Evolutionary conservation across 2,329 filamentous ascomycete genomes (phyloP).

Genomic region (Penicillium sp.): DNA sequence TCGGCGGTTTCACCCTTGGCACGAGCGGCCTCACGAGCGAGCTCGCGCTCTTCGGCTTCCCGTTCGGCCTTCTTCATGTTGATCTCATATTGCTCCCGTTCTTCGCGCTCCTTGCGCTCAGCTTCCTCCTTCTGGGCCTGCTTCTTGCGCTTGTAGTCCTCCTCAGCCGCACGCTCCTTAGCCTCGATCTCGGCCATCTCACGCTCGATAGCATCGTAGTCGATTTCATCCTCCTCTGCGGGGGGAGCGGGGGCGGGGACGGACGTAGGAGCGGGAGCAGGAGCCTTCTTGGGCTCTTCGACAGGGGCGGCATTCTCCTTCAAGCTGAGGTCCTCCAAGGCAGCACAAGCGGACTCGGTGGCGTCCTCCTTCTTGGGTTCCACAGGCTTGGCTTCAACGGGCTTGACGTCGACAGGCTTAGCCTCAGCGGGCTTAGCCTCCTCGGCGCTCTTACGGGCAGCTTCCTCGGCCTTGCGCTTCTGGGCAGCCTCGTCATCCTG

Average conservation of each 20-base stretch:
- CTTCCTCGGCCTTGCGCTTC: constrained; percentile 56
- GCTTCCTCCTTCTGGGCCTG: constrained; percentile 71
- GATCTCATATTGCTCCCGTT: constrained; percentile 51
- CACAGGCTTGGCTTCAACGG: constrained; percentile 40
- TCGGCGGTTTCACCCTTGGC: constrained; percentile 46
- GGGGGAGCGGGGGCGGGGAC: constrained; percentile 36
- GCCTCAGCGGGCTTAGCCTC: constrained; percentile 50
- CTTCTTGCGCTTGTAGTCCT: constrained; percentile 71
- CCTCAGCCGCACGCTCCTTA: constrained; percentile 53
- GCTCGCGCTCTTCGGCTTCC: constrained; percentile 56
- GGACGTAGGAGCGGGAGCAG: constrained; percentile 35
- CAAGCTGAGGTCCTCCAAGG: constrained; percentile 39
- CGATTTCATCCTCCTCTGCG: constrained; percentile 51
- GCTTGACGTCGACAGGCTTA: constrained; percentile 44
- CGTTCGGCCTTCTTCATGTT: constrained; percentile 57
- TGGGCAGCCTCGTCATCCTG: constrained; percentile 63
- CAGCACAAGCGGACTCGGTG: constrained; percentile 42
- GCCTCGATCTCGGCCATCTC: constrained; percentile 56
- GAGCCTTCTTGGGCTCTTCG: constrained; percentile 34
- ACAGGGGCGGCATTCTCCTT: constrained; percentile 38
- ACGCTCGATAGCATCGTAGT: constrained; percentile 54
- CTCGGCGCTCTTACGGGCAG: constrained; percentile 50
- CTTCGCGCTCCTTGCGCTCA: constrained; percentile 54
- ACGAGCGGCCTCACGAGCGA: constrained; percentile 47
- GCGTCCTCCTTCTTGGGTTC: constrained; percentile 38